Conservation (phyloP, 108 stramenopile genomes). For the Aurantiochytrium sp. region DNA sequence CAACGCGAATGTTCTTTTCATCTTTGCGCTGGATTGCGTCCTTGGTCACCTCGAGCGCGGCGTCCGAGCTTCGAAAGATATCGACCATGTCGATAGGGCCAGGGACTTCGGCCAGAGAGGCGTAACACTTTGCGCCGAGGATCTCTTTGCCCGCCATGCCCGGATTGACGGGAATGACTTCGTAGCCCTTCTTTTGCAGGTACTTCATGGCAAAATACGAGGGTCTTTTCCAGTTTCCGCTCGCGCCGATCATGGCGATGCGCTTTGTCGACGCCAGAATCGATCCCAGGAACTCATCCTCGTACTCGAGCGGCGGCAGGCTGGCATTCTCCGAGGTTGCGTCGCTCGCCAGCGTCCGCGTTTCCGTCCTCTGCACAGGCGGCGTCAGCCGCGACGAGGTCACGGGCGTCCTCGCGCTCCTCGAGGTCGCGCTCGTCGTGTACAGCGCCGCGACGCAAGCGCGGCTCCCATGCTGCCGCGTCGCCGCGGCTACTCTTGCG, state of each 20-base stretch:
- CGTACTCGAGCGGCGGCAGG: background rate
- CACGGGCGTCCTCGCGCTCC: too few relatives aligned
- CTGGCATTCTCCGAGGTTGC: background rate
- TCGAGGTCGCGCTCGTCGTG: too few relatives aligned
- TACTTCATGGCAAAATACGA: slow-evolving; percentile 22
- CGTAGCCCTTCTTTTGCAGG: slow-evolving; percentile 20
- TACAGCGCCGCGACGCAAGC: too few relatives aligned
- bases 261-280: background rate
- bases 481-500: too few relatives aligned
- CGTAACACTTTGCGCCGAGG: slow-evolving; percentile 2
- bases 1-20: background rate
- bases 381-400: background rate
- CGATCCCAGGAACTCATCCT: background rate
- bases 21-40: background rate
- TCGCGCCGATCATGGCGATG: slow-evolving; percentile 20
- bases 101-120: slow-evolving; percentile 2
- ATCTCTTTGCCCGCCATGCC: background rate
- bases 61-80: background rate
- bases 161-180: slow-evolving; percentile 5
- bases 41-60: background rate
- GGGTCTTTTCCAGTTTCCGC: slow-evolving; percentile 15
- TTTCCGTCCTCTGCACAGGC: background rate
- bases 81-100: slow-evolving; percentile 5
- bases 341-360: background rate
- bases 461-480: too few relatives aligned